A percentile compares a stretch with the other conserved stretches of the same genome.
Conservation (phyloP, 2,329 filamentous ascomycete genomes). For the Venturia aucupariae region DNA sequence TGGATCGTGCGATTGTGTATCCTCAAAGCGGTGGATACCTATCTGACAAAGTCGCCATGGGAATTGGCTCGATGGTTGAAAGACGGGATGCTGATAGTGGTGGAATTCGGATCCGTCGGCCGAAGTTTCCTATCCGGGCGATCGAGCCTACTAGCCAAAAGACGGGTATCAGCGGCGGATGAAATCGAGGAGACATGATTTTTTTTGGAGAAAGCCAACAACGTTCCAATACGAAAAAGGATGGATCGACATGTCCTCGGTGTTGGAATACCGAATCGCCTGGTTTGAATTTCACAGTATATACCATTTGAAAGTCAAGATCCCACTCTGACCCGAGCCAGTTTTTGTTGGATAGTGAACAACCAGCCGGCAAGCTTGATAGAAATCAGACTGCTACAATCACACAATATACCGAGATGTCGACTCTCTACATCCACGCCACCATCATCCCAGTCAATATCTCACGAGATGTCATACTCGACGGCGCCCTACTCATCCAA, state of each 20-base stretch:
- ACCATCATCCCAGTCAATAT: slow-evolving; percentile 45
- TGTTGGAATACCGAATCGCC: no score
- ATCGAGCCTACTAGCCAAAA: neutral
- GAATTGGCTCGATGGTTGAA: neutral
- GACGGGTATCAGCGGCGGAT: neutral
- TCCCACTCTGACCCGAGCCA: no score
- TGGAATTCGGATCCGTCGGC: neutral
- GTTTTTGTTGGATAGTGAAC: neutral
- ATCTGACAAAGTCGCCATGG: neutral
- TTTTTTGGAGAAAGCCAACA: neutral
- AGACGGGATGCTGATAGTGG: neutral
- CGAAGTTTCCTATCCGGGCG: neutral
- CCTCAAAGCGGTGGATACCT: neutral
- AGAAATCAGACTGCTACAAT: neutral
- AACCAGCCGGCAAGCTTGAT: neutral
- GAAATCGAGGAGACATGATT: neutral
- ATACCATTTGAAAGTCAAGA: no score
- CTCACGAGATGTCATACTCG: slow-evolving; percentile 35
- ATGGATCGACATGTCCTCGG: no score
- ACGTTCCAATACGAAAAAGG: no score
- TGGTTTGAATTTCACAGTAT: no score
- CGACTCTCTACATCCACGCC: slow-evolving; percentile 39
- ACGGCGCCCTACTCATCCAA: slow-evolving; percentile 38
- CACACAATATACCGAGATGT: neutral
- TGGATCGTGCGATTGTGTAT: neutral